Evolutionary conservation across 768 basidiomycete species (phyloP).

Genomic region (Calvatia gigantea): DNA sequence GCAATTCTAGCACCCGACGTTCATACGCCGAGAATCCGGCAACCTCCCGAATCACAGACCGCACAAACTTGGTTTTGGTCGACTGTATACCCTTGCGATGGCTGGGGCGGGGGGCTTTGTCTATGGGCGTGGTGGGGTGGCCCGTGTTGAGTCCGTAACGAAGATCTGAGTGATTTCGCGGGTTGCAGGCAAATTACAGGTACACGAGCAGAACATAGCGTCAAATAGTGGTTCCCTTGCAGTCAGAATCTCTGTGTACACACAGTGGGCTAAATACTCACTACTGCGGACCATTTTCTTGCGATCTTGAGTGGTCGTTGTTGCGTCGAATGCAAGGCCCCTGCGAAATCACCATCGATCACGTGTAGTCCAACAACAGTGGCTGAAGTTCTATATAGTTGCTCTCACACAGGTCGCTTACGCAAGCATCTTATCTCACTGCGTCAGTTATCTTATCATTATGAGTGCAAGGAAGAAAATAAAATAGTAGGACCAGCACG

Average conservation of each 20-base stretch:
- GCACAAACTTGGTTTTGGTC: constrained; percentile 90
- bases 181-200: neutral
- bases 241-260: constrained; percentile 12
- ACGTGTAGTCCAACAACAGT: constrained; percentile 32
- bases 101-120: constrained; percentile 71
- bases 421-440: constrained; percentile 21
- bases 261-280: constrained; percentile 36
- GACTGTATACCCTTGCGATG: constrained; percentile 92
- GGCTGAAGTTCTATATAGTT: constrained; percentile 64
- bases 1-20: constrained; percentile 94
- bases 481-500: constrained; percentile 14
- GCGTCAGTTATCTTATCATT: constrained; percentile 25
- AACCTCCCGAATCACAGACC: constrained; percentile 93
- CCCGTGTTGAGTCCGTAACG: constrained; percentile 86
- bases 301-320: constrained; percentile 51
- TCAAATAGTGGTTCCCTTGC: neutral
- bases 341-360: constrained; percentile 21
- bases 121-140: constrained; percentile 82
- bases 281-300: constrained; percentile 74
- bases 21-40: constrained; percentile 98
- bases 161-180: constrained; percentile 53
- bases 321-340: constrained; percentile 24
- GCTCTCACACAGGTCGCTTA: constrained; percentile 19
- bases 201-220: neutral
- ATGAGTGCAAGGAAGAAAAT: constrained; percentile 10